A percentile compares a stretch with the other conserved stretches of the same genome.
Conservation (phyloP, 371 early-diverging fungal species). For the Gilbertella persicaria region DNA sequence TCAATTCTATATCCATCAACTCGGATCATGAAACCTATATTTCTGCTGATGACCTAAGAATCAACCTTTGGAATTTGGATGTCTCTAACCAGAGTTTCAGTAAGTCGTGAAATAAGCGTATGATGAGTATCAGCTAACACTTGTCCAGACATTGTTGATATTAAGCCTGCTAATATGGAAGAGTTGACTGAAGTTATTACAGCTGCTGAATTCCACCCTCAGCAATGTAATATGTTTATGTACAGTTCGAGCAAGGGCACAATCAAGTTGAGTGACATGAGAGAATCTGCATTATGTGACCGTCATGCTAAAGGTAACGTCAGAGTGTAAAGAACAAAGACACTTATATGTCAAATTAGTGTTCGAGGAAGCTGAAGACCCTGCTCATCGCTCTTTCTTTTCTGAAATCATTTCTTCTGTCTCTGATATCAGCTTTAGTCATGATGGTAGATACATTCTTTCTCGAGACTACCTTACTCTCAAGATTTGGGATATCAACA, state of each 20-base stretch:
- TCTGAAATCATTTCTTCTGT: conserved; percentile 98
- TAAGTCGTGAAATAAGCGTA: conserved; percentile 33
- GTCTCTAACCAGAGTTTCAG: conserved; percentile 97
- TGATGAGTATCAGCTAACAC: no score
- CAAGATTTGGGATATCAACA: conserved; percentile 98
- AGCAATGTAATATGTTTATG: conserved; percentile 95
- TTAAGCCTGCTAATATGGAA: conserved; percentile 99
- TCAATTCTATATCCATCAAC: conserved; percentile 98
- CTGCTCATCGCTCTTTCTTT: conserved; percentile 92
- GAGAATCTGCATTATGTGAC: conserved; percentile 94
- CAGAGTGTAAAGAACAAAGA: not conserved
- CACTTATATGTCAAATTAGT: conserved; percentile 47
- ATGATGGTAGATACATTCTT: conserved; percentile 95
- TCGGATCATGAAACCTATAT: conserved; percentile 97
- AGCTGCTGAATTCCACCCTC: conserved; percentile 96
- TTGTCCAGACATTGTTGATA: conserved; percentile 93
- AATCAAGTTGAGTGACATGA: conserved; percentile 96
- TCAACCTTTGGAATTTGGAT: conserved; percentile 98
- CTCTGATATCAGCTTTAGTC: conserved; percentile 93
- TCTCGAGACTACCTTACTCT: conserved; percentile 96
- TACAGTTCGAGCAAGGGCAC: conserved; percentile 98
- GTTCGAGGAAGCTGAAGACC: conserved; percentile 95
- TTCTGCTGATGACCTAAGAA: conserved; percentile 97
- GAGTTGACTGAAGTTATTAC: conserved; percentile 99
- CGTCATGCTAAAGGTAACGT: conserved; percentile 84